Evolutionary conservation across 75 land plant species (phyloP), one percentile per base, ranked within the genome.

Genomic region (Cupressus sempervirens): DNA sequence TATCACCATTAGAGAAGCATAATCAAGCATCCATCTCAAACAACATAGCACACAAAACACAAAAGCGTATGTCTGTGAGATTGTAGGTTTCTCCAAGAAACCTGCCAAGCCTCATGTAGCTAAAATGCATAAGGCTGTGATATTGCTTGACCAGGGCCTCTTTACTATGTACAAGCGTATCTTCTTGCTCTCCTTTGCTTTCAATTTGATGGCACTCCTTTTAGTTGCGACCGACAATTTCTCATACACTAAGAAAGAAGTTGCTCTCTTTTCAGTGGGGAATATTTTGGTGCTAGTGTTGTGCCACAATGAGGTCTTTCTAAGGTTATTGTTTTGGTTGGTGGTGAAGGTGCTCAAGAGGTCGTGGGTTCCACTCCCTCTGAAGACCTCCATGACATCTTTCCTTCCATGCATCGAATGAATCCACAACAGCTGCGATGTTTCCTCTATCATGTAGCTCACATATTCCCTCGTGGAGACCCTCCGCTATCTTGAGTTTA

Each of bases 81-180:
- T n/a, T n/a, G n/a, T n/a, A n/a, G n/a, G n/a, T n/a, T n/a, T n/a
- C 7, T 30, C 76, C 41, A 80, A 43, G n/a, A 52, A 54, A 43
- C 6, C 85, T 23, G n/a, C 35, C 2, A 83, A 85, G 52, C 11
- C 74, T n/a, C n/a, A n/a, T n/a, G n/a, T n/a, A 32, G 34, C 32
- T 23, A 11, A 79, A 20, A 75, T 89, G 26, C 85, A 93, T 75
- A 72, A 91, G 1, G 87, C 87, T 0, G 81, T 90, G 30, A 88
- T 93, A 56, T 86, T 93, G 29, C 88, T 91, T 3, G 91, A 93
- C 73, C 94, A 93, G 74, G 93, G 91, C 16, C 84, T 89, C 14
- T 89, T 91, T 87, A 90, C 92, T 2, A 89, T 93, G 14, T 91
- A 93, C 88, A 91, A 88, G 84, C 83, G 91, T n/a, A 90, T 91